Evolutionary conservation across 2,329 filamentous ascomycete genomes (phyloP), one percentile per base, ranked within the genome.

Genomic region (Ilyonectria robusta): DNA sequence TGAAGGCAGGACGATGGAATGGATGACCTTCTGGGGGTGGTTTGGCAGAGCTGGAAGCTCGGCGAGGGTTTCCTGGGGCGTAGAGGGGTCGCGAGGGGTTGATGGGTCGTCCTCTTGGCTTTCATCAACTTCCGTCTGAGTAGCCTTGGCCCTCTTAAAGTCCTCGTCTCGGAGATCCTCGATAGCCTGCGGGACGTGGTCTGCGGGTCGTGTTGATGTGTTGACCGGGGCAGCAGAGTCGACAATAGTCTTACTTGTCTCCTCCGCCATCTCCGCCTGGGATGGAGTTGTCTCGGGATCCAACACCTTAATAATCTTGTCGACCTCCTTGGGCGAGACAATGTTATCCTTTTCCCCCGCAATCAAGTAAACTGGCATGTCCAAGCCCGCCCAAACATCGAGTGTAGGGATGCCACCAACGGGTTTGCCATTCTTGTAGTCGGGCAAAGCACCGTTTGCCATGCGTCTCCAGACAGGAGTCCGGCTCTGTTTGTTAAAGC

Each of bases 401-500:
- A 87, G 80, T 0, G 92, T 91, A 2, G 94, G 91, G 9, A 97
- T 79, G 1, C 93, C 93, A 4, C 91, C 89, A 9, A 78, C 77
- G 1, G 88, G 80, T 29, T 84, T 78, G 1, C 86, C 88, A 8
- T 84, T 77, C 4, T 84, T 78, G 65, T 91, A 92, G 0, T 79
- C 81, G 0, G 93, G 92, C 26, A 96, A 84, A 57, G 86, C 85
- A 0, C 94, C 94, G 79, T 86, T 90, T 1, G 91, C 91, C 90
- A 97, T 94, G 44, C 94, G 89, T 71, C 93, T 89, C 87, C 93
- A 97, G 0, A 96, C 93, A 0, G 92, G 86, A 0, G 94, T 96
- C 70, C 87, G 89, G 69, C 94, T 97, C 78, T 97, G 94, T 66
- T 88, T 86, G 78, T 98, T 98, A 81, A 91, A 95, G 3, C 87